Percentiles rank a stretch among this genome's conserved stretches.
Conservation (phyloP, 228 moss, liverwort and hornwort species). For the Sphagnum fallax region DNA sequence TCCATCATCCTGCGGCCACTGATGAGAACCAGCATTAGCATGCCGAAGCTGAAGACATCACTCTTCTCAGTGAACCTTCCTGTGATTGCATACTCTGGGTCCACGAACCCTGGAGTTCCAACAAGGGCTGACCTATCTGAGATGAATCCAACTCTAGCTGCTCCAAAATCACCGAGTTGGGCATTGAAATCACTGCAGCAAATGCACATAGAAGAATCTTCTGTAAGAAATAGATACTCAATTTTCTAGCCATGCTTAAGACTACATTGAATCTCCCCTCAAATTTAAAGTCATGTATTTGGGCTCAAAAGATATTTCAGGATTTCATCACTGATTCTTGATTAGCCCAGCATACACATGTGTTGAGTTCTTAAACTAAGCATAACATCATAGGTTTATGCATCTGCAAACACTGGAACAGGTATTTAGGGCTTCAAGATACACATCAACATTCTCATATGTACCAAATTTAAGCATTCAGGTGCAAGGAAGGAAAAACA, state of each 20-base stretch:
- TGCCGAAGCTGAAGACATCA: constrained; percentile 53
- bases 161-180: constrained; percentile 36
- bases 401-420: no score
- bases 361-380: no score
- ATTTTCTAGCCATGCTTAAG: no score
- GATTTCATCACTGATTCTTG: neutral
- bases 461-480: no score
- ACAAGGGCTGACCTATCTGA: constrained; percentile 17
- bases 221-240: no score
- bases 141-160: constrained; percentile 15
- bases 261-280: neutral
- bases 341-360: neutral
- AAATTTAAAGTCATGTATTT: neutral
- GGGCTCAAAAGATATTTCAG: neutral
- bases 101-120: constrained; percentile 34
- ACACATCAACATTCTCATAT: no score
- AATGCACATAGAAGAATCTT: neutral
- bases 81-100: constrained; percentile 46
- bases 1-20: constrained; percentile 40
- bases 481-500: no score
- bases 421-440: no score
- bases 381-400: no score
- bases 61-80: constrained; percentile 46
- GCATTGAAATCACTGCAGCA: constrained; percentile 15
- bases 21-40: constrained; percentile 44